phyloP scores from a whole-genome alignment of 148 eudicot genomes.

The Vaccinium macrocarpon region DNA sequence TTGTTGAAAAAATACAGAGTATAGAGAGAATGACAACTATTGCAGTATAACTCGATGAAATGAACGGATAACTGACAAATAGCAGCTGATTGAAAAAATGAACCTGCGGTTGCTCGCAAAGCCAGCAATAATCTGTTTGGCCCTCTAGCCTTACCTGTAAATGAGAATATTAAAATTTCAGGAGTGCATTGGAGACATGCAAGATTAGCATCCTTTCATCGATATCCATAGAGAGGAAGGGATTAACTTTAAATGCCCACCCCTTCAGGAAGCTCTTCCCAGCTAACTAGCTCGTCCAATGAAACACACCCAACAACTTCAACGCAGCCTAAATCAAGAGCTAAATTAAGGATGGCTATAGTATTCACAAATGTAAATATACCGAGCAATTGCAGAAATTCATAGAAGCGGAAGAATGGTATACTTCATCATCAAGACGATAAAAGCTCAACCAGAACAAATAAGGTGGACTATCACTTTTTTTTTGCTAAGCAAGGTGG shows the following conservation, averaged over 20 bases:
- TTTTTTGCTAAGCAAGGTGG: no score
- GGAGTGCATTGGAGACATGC: background rate
- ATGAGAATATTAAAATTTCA: slow-evolving; percentile 5
- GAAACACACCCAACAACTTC: slow-evolving; percentile 75
- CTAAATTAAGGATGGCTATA: background rate
- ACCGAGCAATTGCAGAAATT: background rate
- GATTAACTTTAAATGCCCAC: slow-evolving; percentile 27
- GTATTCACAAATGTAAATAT: background rate
- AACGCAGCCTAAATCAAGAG: slow-evolving; percentile 59
- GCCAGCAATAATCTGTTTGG: slow-evolving; percentile 57
- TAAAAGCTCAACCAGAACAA: background rate
- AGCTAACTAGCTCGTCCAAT: slow-evolving; percentile 58
- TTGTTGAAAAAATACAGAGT: background rate
- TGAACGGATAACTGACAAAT: background rate
- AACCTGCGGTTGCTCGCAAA: slow-evolving; percentile 66
- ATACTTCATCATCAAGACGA: background rate
- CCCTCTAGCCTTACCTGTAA: slow-evolving; percentile 59
- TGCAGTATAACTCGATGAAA: background rate
- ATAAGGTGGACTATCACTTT: background rate
- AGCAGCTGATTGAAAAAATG: background rate
- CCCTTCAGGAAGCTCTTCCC: slow-evolving; percentile 75
- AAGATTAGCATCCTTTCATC: background rate
- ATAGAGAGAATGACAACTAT: background rate
- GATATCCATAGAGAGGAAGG: background rate
- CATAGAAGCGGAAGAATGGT: background rate